phyloP scores from a whole-genome alignment of 441 rosid species.

The Aquilaria agallochum region DNA sequence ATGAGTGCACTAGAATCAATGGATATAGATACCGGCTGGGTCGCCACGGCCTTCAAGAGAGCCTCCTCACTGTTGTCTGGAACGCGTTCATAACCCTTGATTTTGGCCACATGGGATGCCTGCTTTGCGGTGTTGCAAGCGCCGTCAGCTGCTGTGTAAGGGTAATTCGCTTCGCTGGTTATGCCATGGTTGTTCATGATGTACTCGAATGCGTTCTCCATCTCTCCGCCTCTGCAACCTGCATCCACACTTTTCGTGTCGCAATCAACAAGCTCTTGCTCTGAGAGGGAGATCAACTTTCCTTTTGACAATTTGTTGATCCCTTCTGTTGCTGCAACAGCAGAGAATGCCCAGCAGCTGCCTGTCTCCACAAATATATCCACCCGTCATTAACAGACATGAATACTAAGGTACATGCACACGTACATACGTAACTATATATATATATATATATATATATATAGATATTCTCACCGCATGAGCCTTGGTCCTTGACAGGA shows the following conservation, averaged over 20 bases:
- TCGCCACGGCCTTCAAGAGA: constrained; percentile 59
- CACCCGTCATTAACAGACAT: too few relatives aligned
- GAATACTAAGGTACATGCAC: too few relatives aligned
- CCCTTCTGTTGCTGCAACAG: constrained; percentile 77
- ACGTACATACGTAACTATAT: too few relatives aligned
- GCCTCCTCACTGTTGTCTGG: constrained; percentile 66
- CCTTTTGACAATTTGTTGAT: constrained; percentile 64
- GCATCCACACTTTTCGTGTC: constrained; percentile 52
- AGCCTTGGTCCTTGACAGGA: too few relatives aligned
- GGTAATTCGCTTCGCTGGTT: constrained; percentile 55
- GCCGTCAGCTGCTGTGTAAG: constrained; percentile 47
- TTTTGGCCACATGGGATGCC: constrained; percentile 28
- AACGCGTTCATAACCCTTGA: constrained; percentile 73
- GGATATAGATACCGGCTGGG: constrained; percentile 81
- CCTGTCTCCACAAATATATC: constrained; percentile 28
- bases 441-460: too few relatives aligned
- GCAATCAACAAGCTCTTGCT: constrained; percentile 83
- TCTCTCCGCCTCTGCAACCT: constrained; percentile 83
- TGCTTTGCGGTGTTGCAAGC: constrained; percentile 46
- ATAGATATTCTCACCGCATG: too few relatives aligned
- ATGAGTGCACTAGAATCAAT: constrained; percentile 77
- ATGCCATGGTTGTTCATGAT: constrained; percentile 62
- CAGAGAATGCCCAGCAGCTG: constrained; percentile 95
- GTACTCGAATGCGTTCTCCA: constrained; percentile 81
- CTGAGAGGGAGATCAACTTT: constrained; percentile 58